A percentile compares a stretch with the other conserved stretches of the same genome.
Evolutionary conservation across 306 rosid genomes (phyloP).

Genomic region (Hippophae tibetana): DNA sequence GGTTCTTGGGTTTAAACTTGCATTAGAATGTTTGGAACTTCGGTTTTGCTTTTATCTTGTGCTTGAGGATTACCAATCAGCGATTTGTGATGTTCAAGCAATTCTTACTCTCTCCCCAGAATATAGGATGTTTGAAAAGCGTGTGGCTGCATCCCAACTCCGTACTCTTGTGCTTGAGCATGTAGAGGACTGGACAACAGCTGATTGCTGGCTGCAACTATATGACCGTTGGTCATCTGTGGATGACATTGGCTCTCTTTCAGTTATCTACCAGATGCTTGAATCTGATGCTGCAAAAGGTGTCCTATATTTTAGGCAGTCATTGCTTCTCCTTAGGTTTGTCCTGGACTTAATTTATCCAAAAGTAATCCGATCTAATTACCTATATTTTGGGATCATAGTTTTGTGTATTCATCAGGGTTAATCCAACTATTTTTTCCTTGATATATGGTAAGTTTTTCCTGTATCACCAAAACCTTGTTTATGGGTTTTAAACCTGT

Average conservation of each 20-base stretch:
- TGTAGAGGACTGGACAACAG: constrained; percentile 81
- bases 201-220: constrained; percentile 82
- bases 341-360: constrained; percentile 3
- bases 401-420: too few species aligned
- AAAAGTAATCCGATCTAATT: constrained; percentile 2
- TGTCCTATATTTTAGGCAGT: constrained; percentile 85
- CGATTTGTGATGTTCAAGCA: constrained; percentile 80
- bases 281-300: constrained; percentile 85
- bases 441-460: too few species aligned
- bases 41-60: constrained; percentile 72
- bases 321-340: constrained; percentile 90
- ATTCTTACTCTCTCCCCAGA: constrained; percentile 71
- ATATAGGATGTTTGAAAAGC: constrained; percentile 83
- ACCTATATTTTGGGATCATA: neutral
- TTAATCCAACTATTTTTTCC: neutral
- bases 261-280: constrained; percentile 90
- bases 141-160: constrained; percentile 77
- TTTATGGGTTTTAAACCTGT: too few species aligned
- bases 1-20: constrained; percentile 80
- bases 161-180: constrained; percentile 81
- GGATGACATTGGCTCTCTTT: constrained; percentile 82
- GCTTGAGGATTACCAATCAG: constrained; percentile 73
- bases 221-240: constrained; percentile 92
- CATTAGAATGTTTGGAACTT: constrained; percentile 83
- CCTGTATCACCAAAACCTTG: too few species aligned